A percentile compares a stretch with the other conserved stretches of the same genome.
These are phyloP conservation scores for Aspergillus caelatus DNA, from an alignment of 2,329 filamentous ascomycete species.

Conservation along the genomic window DNA sequence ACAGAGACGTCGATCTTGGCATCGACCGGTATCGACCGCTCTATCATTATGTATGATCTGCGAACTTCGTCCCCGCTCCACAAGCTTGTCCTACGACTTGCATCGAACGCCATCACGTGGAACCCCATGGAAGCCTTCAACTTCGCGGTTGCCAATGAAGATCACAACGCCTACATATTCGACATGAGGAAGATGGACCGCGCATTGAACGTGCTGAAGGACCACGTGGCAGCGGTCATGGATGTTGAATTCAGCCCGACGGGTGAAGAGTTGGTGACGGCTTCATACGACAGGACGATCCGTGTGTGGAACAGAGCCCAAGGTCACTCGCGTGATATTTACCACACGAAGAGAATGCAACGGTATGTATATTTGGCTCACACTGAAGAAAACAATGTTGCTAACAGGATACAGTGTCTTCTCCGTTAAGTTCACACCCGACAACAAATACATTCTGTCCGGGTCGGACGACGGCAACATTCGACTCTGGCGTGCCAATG, in stretches of 20 bases:
- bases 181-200: conserved; percentile 90
- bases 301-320: conserved; percentile 79
- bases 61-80: conserved; percentile 81
- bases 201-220: conserved; percentile 85
- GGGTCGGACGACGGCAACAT: conserved; percentile 94
- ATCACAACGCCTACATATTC: conserved; percentile 91
- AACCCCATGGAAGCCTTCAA: conserved; percentile 98
- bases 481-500: conserved; percentile 84
- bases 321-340: conserved; percentile 88
- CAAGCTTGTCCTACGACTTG: conserved; percentile 78
- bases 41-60: conserved; percentile 87
- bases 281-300: conserved; percentile 85
- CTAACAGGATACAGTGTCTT: conserved; percentile 64
- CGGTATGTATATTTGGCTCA: conserved; percentile 39
- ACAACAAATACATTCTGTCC: conserved; percentile 83
- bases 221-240: conserved; percentile 91
- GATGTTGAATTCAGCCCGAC: conserved; percentile 95
- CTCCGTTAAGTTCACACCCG: conserved; percentile 80
- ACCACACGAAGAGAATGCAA: conserved; percentile 98
- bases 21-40: conserved; percentile 81
- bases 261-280: conserved; percentile 88
- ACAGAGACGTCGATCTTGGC: conserved; percentile 89
- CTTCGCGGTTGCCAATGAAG: conserved; percentile 89
- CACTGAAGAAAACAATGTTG: conserved; percentile 2
- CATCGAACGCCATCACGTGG: conserved; percentile 83